These are phyloP conservation scores for Aurantiochytrium sp. DNA, from an alignment of 108 stramenopile genomes.

Conservation along the genomic window DNA sequence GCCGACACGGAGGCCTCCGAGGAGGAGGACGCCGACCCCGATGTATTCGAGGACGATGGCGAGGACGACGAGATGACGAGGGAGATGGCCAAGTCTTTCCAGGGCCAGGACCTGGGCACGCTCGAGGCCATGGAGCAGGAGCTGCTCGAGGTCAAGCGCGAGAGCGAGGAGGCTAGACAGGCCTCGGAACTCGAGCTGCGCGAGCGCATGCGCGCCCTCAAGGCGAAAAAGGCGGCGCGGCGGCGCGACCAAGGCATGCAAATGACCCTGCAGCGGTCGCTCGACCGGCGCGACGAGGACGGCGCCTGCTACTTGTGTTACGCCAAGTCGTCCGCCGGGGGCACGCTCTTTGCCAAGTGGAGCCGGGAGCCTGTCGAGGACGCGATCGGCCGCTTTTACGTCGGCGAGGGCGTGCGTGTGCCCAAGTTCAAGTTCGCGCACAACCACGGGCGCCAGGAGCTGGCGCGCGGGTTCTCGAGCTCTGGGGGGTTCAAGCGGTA, in stretches of 20 bases:
- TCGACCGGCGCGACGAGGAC: background rate
- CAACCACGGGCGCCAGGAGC: background rate
- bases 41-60: background rate
- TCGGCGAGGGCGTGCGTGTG: background rate
- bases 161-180: background rate
- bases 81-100: background rate
- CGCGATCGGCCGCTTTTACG: background rate
- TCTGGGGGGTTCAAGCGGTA: background rate
- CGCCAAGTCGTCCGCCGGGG: background rate
- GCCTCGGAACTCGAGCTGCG: background rate
- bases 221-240: background rate
- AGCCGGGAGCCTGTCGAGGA: background rate
- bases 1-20: background rate
- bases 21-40: background rate
- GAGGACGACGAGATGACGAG: background rate
- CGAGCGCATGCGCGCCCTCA: background rate
- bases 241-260: background rate
- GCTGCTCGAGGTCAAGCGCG: background rate
- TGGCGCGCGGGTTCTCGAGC: background rate
- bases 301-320: constrained; percentile 12
- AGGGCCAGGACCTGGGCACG: background rate
- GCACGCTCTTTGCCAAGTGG: background rate
- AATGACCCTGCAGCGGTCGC: background rate
- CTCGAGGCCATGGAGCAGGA: background rate
- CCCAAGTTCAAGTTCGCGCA: background rate